Percentiles rank a stretch among this genome's conserved stretches.
phyloP scores from a whole-genome alignment of 805 yeast genomes.

The Yarrowia sp. region DNA sequence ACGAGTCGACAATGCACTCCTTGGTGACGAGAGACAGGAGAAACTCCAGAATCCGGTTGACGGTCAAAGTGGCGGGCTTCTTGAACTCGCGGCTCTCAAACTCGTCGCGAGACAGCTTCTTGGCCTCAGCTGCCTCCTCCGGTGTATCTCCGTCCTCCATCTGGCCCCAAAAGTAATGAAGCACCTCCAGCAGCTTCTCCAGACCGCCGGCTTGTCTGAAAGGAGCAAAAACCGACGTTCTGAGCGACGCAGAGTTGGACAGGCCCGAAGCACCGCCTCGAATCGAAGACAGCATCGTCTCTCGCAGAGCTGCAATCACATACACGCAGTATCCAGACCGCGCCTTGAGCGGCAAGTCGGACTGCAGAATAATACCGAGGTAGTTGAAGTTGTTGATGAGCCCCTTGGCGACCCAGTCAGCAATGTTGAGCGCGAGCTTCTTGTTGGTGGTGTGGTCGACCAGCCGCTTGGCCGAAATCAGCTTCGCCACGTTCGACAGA shows the following conservation, averaged over 20 bases:
- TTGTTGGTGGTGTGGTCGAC: slow-evolving; percentile 20
- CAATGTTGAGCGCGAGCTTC: slow-evolving; percentile 17
- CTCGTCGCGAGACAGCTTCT: slow-evolving; percentile 16
- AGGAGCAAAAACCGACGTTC: slow-evolving; percentile 33
- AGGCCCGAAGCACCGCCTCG: not conserved
- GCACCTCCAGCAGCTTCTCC: slow-evolving; percentile 31
- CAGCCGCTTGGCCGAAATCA: slow-evolving; percentile 4
- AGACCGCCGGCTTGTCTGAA: slow-evolving; percentile 38
- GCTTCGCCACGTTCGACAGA: slow-evolving; percentile 1
- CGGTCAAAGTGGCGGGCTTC: slow-evolving; percentile 20
- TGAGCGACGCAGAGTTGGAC: not conserved
- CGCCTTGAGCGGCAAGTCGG: slow-evolving; percentile 21
- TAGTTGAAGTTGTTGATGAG: slow-evolving; percentile 21
- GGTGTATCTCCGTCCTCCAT: slow-evolving; percentile 24
- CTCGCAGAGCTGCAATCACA: slow-evolving; percentile 16
- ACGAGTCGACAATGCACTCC: slow-evolving; percentile 36
- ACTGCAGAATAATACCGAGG: slow-evolving; percentile 9
- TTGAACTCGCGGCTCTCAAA: slow-evolving; percentile 17
- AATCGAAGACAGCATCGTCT: slow-evolving; percentile 2
- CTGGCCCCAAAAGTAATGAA: slow-evolving; percentile 31
- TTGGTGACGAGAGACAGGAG: slow-evolving; percentile 32
- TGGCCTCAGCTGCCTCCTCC: slow-evolving; percentile 17
- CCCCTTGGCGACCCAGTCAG: slow-evolving; percentile 22
- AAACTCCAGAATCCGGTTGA: slow-evolving; percentile 33
- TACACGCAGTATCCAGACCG: slow-evolving; percentile 22